Conservation (phyloP, 2,329 filamentous ascomycete genomes). For the Neonectria ditissima region DNA sequence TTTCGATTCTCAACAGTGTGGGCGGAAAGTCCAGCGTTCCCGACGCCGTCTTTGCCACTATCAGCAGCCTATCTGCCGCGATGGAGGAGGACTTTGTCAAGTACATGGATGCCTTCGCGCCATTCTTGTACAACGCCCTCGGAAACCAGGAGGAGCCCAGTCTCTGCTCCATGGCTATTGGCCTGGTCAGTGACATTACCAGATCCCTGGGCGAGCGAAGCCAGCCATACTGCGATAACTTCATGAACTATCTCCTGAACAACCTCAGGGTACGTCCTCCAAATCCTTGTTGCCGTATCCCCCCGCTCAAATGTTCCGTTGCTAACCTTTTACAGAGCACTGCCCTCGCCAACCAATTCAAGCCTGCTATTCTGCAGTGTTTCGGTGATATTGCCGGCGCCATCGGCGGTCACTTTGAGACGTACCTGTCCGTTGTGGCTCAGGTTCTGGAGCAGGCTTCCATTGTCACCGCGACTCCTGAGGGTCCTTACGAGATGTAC, state of each 20-base stretch:
- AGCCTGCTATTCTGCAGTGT: conserved; percentile 96
- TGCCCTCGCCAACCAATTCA: conserved; percentile 93
- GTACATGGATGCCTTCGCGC: conserved; percentile 96
- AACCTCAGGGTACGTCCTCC: conserved; percentile 77
- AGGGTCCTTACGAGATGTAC: conserved; percentile 93
- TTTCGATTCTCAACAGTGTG: conserved; percentile 82
- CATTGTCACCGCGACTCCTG: conserved; percentile 79
- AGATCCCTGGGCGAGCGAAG: conserved; percentile 90
- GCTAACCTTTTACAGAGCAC: conserved; percentile 69
- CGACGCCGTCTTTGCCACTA: conserved; percentile 90
- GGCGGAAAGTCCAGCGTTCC: conserved; percentile 92
- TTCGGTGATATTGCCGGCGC: conserved; percentile 98
- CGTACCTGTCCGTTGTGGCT: conserved; percentile 90
- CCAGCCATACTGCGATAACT: conserved; percentile 94
- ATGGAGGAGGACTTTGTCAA: conserved; percentile 93
- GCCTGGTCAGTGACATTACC: conserved; percentile 95
- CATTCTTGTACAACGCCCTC: conserved; percentile 93
- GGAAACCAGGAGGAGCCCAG: conserved; percentile 95
- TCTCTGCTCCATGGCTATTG: conserved; percentile 96
- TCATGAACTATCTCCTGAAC: conserved; percentile 98
- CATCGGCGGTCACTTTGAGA: conserved; percentile 91
- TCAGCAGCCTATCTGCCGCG: conserved; percentile 91
- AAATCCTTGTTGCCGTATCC: background rate
- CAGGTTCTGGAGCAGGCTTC: conserved; percentile 95
- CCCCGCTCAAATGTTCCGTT: background rate